A percentile compares a stretch with the other conserved stretches of the same genome.
Evolutionary conservation across 495 filamentous ascomycete species (phyloP).

Genomic region (Lasiosphaeria hispida): DNA sequence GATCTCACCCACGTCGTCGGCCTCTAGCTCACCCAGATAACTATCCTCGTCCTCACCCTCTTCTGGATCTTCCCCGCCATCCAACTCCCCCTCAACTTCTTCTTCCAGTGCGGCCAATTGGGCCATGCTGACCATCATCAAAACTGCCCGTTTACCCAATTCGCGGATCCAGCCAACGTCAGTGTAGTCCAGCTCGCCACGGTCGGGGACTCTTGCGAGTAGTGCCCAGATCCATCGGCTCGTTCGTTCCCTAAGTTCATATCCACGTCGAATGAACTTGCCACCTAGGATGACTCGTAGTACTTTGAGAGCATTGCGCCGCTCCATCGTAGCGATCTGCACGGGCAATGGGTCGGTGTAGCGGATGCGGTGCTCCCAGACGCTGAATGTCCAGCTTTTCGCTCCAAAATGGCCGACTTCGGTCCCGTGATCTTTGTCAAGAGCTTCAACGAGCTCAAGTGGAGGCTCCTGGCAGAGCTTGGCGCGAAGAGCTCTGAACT

Average conservation of each 20-base stretch:
- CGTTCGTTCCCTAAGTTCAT: constrained; percentile 45
- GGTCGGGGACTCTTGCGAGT: constrained; percentile 55
- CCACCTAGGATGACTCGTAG: constrained; percentile 45
- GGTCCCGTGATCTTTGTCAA: constrained; percentile 58
- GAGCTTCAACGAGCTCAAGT: constrained; percentile 40
- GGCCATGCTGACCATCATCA: constrained; percentile 52
- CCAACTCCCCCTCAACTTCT: constrained; percentile 31
- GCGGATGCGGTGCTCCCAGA: constrained; percentile 47
- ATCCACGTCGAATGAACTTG: constrained; percentile 46
- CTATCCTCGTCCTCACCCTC: constrained; percentile 30
- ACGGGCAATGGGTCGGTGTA: constrained; percentile 60
- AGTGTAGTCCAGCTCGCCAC: constrained; percentile 55
- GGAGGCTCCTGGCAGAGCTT: constrained; percentile 57
- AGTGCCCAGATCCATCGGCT: constrained; percentile 64
- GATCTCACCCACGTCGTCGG: constrained; percentile 17
- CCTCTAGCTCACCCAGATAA: constrained; percentile 24
- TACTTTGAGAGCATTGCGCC: constrained; percentile 56
- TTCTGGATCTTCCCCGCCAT: constrained; percentile 20
- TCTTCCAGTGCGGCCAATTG: constrained; percentile 42
- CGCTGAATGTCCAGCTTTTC: constrained; percentile 46
- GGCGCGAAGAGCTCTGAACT: constrained; percentile 58
- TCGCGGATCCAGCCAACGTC: constrained; percentile 59
- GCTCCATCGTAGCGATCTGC: constrained; percentile 69
- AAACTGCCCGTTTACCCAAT: constrained; percentile 57
- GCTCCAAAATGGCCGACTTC: constrained; percentile 48